Evolutionary conservation across 1,284 basidiomycete species (phyloP).

Genomic region (Puccinia horiana): DNA sequence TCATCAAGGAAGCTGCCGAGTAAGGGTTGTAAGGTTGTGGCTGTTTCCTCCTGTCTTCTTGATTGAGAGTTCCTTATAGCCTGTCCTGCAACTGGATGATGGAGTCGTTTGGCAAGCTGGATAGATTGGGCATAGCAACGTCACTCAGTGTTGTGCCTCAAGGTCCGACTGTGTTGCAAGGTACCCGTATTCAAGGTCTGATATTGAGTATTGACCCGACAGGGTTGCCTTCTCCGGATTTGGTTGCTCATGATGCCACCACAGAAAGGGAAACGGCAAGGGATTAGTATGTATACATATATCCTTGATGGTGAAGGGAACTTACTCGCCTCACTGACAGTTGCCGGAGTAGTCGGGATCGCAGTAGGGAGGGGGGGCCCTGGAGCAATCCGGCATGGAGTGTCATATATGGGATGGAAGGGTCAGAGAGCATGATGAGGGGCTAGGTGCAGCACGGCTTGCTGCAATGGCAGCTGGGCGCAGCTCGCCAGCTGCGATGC

Average conservation of each 20-base stretch:
- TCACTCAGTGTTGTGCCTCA: not conserved
- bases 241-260: not conserved
- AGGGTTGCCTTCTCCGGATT: not conserved
- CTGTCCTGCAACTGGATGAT: not conserved
- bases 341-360: too few relatives aligned
- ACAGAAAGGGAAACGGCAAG: too few relatives aligned
- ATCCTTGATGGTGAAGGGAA: too few relatives aligned
- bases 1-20: not conserved
- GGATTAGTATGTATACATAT: too few relatives aligned
- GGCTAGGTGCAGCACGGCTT: too few relatives aligned
- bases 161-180: not conserved
- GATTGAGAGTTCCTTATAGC: not conserved
- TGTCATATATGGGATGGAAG: too few relatives aligned
- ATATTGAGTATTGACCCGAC: not conserved
- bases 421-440: too few relatives aligned
- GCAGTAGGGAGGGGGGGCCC: too few relatives aligned
- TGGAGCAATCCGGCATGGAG: too few relatives aligned
- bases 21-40: not conserved
- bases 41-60: not conserved
- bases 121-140: not conserved
- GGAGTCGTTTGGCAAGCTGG: not conserved
- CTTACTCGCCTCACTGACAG: too few relatives aligned
- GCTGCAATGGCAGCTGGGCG: too few relatives aligned
- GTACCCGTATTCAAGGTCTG: not conserved
- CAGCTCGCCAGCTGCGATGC: too few relatives aligned